Evolutionary conservation across 2,329 filamentous ascomycete genomes (phyloP), one percentile per base, ranked within the genome.

Genomic region (Neofusicoccum umdonicola): DNA sequence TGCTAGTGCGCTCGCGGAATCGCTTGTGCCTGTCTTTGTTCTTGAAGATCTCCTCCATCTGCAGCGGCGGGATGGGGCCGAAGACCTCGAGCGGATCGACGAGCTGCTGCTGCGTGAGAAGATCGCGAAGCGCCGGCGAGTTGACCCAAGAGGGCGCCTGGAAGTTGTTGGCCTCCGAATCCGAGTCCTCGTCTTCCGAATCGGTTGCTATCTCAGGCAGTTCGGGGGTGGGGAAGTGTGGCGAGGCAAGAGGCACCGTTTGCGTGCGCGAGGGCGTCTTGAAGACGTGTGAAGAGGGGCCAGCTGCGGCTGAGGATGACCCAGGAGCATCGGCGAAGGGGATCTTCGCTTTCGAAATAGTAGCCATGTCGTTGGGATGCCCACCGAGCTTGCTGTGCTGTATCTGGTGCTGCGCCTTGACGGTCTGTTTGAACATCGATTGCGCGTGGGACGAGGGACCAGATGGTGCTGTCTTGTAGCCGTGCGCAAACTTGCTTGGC

Each of bases 31-130:
- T 83, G 64, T 94, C 92, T 76, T 93, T 93, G 77, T 90, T 93
- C 76, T 93, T 92, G 79, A 99, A 99, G 37, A 97, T 93, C 74
- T 98, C 93, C 72, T 99, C 96, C 89, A 99, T 95, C 72, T 92
- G 92, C 68, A 99, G 83, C 12, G 93, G 91, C 11, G 86, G 89
- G 27, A 96, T 92, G 0, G 92, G 91, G 0, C 95, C 95, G 73
- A 99, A 99, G 62, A 99, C 91, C 42, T 85, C 82, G 72, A 91
- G 87, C 0, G 93, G 92, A 71, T 99, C 93, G 69, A 95, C 85
- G 9, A 88, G 86, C 76, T 99, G 93, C 75, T 99, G 96, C 57
- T 87, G 84, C 65, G 89, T 85, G 31, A 99, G 85, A 63, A 92
- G 86, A 62, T 86, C 83, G 17, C 89, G 87, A 51, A 99, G 85